These are phyloP conservation scores for Cryptosporidium sp. DNA, from an alignment of 169 alveolate genomes.

Conservation along the genomic window DNA sequence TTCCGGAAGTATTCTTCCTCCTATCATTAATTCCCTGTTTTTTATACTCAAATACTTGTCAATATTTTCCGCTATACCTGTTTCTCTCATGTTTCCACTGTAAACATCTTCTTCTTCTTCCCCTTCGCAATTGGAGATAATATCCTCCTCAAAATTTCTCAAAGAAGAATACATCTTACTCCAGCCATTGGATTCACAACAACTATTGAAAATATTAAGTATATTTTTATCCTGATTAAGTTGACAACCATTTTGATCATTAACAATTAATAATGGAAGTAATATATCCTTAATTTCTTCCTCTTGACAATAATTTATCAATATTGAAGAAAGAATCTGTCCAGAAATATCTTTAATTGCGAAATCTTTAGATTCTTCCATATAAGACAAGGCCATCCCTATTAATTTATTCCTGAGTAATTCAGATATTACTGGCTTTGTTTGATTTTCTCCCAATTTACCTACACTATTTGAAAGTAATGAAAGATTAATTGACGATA, in stretches of 20 bases:
- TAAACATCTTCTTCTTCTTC: no score
- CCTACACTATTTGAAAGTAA: background rate
- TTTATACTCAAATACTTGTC: background rate
- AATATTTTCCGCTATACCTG: no score
- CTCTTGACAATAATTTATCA: conserved; percentile 6
- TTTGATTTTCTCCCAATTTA: background rate
- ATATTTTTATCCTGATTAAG: background rate
- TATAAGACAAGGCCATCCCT: conserved; percentile 12
- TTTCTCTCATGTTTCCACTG: background rate
- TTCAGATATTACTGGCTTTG: background rate
- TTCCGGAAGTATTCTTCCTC: background rate
- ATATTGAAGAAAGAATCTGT: background rate
- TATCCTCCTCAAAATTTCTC: background rate
- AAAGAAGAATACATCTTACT: background rate
- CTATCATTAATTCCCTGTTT: background rate
- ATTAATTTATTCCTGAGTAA: conserved; percentile 26
- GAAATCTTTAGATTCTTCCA: background rate
- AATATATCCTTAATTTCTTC: conserved; percentile 39
- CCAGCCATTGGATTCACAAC: conserved; percentile 17
- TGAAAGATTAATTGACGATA: conserved; percentile 71
- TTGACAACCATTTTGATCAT: background rate
- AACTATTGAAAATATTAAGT: background rate
- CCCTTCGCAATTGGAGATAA: background rate
- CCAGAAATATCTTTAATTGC: conserved; percentile 1
- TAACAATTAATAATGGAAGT: background rate